Percentiles rank a stretch among this genome's conserved stretches.
These are phyloP conservation scores for Chlamydomonas applanata DNA, from an alignment of 139 green algal species.

Conservation along the genomic window DNA sequence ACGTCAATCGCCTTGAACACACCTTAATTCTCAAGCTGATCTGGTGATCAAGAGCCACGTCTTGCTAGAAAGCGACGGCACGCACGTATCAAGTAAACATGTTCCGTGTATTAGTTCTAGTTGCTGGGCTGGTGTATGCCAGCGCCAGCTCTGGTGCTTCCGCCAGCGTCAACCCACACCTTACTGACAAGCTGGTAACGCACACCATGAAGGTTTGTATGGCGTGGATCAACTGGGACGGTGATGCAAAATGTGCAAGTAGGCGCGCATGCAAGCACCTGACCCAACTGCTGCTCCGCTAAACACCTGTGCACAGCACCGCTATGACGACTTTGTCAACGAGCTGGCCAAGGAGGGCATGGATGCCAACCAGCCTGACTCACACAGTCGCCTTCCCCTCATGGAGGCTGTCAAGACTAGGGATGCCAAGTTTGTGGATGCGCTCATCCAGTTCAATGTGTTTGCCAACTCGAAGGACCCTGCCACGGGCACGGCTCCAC, in stretches of 20 bases:
- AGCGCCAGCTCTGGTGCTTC: background rate
- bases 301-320: conserved; percentile 6
- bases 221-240: too few species aligned
- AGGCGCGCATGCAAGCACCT: background rate
- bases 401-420: conserved; percentile 37
- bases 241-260: too few species aligned
- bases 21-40: too few species aligned
- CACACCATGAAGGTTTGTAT: conserved; percentile 19
- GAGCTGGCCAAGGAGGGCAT: conserved; percentile 25
- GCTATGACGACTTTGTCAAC: conserved; percentile 19
- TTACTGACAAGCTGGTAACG: conserved; percentile 28
- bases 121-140: too few species aligned
- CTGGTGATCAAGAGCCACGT: too few species aligned
- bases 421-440: conserved; percentile 39
- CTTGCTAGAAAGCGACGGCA: too few species aligned
- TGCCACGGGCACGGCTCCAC: conserved; percentile 15
- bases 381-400: conserved; percentile 24
- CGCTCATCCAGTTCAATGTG: conserved; percentile 35
- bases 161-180: conserved; percentile 8
- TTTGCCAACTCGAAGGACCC: conserved; percentile 33
- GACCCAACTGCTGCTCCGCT: background rate
- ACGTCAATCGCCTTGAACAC: too few species aligned
- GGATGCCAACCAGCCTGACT: conserved; percentile 41
- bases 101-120: too few species aligned
- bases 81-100: too few species aligned